A percentile compares a stretch with the other conserved stretches of the same genome.
phyloP scores from a whole-genome alignment of 805 yeast genomes.

The Blastobotrys mokoenaii region DNA sequence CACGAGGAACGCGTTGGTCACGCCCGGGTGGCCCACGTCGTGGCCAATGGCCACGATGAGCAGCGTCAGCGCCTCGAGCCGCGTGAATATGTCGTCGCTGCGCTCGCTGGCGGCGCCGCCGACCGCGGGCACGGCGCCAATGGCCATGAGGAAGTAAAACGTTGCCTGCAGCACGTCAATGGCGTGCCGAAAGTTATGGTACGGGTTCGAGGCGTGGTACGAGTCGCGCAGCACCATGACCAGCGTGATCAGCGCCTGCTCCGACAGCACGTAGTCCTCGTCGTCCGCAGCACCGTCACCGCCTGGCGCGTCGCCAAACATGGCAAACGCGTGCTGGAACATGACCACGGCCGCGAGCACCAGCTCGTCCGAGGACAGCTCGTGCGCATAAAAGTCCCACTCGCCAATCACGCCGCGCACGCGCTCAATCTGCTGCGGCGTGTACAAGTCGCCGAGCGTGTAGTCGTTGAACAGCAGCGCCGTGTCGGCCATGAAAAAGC shows the following conservation, averaged over 20 bases:
- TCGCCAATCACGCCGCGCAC: neutral
- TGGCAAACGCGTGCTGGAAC: slow-evolving; percentile 35
- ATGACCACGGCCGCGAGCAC: slow-evolving; percentile 51
- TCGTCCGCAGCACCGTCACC: neutral
- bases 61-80: slow-evolving; percentile 47
- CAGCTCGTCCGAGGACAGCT: slow-evolving; percentile 55
- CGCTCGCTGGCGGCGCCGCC: neutral
- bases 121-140: neutral
- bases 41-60: slow-evolving; percentile 86
- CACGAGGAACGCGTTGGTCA: slow-evolving; percentile 68
- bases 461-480: neutral
- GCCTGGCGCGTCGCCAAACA: neutral
- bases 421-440: neutral
- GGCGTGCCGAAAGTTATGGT: slow-evolving; percentile 94
- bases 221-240: slow-evolving; percentile 64
- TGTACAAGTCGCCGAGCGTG: neutral
- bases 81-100: slow-evolving; percentile 16
- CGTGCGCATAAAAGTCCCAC: slow-evolving; percentile 70
- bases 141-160: slow-evolving; percentile 44
- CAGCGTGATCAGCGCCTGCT: slow-evolving; percentile 48
- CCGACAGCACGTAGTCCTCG: slow-evolving; percentile 19
- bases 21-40: slow-evolving; percentile 95
- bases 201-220: slow-evolving; percentile 78
- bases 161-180: slow-evolving; percentile 92
- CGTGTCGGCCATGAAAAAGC: neutral